Conservation (phyloP, 2,329 filamentous ascomycete genomes). For the Mycosphaerella sp. region DNA sequence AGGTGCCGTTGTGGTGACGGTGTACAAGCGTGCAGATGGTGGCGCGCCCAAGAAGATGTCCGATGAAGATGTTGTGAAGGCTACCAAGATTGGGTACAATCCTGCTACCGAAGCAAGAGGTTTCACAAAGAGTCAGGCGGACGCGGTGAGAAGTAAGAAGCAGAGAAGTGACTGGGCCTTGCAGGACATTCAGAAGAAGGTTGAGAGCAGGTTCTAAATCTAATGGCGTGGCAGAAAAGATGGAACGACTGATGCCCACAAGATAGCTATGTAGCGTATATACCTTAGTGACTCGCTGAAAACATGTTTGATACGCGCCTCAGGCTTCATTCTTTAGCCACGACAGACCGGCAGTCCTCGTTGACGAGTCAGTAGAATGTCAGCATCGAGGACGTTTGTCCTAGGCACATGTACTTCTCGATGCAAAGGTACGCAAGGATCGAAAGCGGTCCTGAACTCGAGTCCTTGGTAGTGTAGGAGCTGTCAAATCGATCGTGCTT, state of each 20-base stretch:
- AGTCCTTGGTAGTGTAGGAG: background rate
- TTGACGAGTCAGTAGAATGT: no score
- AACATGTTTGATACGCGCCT: no score
- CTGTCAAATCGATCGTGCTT: no score
- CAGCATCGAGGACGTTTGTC: no score
- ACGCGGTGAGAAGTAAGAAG: slow-evolving; percentile 63
- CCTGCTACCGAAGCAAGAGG: slow-evolving; percentile 83
- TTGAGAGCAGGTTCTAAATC: slow-evolving; percentile 58
- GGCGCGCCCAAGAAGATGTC: slow-evolving; percentile 55
- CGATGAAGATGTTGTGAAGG: slow-evolving; percentile 57
- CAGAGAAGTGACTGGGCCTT: slow-evolving; percentile 64
- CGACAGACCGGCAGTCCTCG: background rate
- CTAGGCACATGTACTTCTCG: no score
- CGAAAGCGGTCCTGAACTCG: background rate
- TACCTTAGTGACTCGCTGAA: no score
- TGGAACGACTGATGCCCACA: background rate
- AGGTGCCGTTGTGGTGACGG: slow-evolving; percentile 80
- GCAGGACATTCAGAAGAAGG: slow-evolving; percentile 67
- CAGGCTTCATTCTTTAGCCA: background rate
- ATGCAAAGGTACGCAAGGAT: no score
- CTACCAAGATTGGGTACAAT: slow-evolving; percentile 78
- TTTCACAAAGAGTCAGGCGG: slow-evolving; percentile 71
- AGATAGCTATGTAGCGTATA: background rate
- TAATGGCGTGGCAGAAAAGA: background rate
- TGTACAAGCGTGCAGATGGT: slow-evolving; percentile 80